phyloP scores from a whole-genome alignment of 176 grass and related monocot species.

The Alloteropsis semialata region DNA sequence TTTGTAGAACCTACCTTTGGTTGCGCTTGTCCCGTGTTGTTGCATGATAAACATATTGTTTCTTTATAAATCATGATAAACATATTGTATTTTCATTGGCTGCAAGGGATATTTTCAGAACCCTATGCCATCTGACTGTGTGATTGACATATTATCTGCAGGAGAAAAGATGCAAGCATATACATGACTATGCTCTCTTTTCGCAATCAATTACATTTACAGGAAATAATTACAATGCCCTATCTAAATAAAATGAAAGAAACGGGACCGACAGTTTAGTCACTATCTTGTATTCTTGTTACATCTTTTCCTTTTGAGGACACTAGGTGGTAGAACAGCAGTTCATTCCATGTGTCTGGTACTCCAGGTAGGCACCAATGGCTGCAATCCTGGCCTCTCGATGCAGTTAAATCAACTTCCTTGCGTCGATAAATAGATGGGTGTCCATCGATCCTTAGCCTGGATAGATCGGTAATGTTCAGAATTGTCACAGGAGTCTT shows the following conservation, averaged over 20 bases:
- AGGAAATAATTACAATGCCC: background rate
- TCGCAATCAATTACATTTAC: background rate
- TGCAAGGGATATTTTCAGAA: background rate
- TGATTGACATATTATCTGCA: background rate
- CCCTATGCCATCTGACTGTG: background rate
- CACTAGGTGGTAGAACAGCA: background rate
- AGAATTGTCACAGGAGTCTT: constrained; percentile 66
- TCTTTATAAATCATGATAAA: too few relatives aligned
- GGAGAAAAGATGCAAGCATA: background rate
- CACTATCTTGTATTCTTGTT: constrained; percentile 11
- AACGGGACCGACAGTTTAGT: background rate
- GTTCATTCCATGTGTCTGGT: constrained; percentile 11
- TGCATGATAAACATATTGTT: too few relatives aligned
- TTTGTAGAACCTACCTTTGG: too few relatives aligned
- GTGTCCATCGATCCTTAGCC: constrained; percentile 76
- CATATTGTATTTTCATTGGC: too few relatives aligned
- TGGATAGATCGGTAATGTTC: constrained; percentile 78
- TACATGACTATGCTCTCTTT: background rate
- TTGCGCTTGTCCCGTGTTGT: background rate
- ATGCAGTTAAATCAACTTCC: background rate
- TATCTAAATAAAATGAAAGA: background rate
- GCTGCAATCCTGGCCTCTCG: background rate
- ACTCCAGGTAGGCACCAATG: constrained; percentile 9
- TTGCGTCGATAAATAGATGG: constrained; percentile 74
- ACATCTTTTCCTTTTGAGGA: background rate